Percentiles rank a stretch among this genome's conserved stretches.
phyloP scores from a whole-genome alignment of 2,329 filamentous ascomycete species.

The Corinectria fuckeliana region DNA sequence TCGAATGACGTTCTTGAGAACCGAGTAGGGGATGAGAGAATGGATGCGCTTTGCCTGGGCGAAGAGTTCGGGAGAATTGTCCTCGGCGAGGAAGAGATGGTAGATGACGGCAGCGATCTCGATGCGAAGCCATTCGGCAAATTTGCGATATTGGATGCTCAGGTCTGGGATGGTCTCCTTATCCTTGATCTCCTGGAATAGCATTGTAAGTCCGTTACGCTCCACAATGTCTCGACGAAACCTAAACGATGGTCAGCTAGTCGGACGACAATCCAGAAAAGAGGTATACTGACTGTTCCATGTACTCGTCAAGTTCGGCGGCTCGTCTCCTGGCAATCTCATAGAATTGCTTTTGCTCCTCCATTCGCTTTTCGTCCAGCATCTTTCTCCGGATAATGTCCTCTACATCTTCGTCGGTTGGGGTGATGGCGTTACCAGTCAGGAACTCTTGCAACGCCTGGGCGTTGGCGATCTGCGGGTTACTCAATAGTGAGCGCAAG shows the following conservation, averaged over 20 bases:
- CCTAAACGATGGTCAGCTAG: conserved; percentile 44
- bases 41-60: conserved; percentile 94
- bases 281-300: conserved; percentile 75
- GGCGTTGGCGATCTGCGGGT: conserved; percentile 82
- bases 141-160: conserved; percentile 95
- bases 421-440: conserved; percentile 71
- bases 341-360: conserved; percentile 94
- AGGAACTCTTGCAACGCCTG: conserved; percentile 87
- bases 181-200: conserved; percentile 91
- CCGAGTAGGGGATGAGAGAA: conserved; percentile 88
- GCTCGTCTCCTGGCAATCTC: conserved; percentile 92
- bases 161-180: conserved; percentile 88
- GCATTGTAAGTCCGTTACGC: conserved; percentile 82
- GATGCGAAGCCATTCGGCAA: conserved; percentile 97
- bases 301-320: conserved; percentile 93
- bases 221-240: conserved; percentile 73
- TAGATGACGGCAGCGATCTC: conserved; percentile 97
- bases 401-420: conserved; percentile 81
- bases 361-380: conserved; percentile 85
- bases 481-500: conserved; percentile 83
- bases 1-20: conserved; percentile 96
- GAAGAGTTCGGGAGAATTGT: conserved; percentile 96
- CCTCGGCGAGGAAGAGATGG: conserved; percentile 95
- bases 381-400: conserved; percentile 82
- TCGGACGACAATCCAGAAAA: not conserved